Evolutionary conservation across 257 asterid species (phyloP).

Genomic region (Oldenlandia corymbosa): DNA sequence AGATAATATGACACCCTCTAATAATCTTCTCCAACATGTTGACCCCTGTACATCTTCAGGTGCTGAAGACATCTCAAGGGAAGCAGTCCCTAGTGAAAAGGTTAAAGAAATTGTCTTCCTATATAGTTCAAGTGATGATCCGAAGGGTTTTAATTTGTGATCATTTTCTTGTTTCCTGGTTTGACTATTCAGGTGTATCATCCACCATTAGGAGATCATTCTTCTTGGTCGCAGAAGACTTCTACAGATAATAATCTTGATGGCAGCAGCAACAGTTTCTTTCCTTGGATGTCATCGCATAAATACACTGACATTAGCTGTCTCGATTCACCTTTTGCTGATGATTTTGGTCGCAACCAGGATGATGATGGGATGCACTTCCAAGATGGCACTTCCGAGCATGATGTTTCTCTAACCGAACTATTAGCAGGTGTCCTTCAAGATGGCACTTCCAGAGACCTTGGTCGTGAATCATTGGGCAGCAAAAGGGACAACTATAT

Average conservation of each 20-base stretch:
- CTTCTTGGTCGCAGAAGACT: slow-evolving; percentile 21
- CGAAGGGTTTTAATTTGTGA: slow-evolving; percentile 11
- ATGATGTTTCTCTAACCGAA: slow-evolving; percentile 58
- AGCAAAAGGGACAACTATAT: slow-evolving; percentile 9
- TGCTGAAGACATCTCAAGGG: slow-evolving; percentile 33
- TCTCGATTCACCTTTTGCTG: slow-evolving; percentile 56
- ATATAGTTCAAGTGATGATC: not conserved
- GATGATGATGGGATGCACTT: slow-evolving; percentile 44
- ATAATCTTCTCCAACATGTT: slow-evolving; percentile 23
- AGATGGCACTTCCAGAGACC: slow-evolving; percentile 1
- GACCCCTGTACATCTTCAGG: slow-evolving; percentile 38
- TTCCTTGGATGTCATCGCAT: slow-evolving; percentile 16
- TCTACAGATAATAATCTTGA: slow-evolving; percentile 24
- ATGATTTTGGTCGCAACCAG: slow-evolving; percentile 56
- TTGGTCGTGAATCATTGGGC: slow-evolving; percentile 4
- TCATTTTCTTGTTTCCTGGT: slow-evolving; percentile 5
- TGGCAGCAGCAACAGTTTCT: slow-evolving; percentile 16
- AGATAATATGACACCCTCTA: slow-evolving; percentile 25
- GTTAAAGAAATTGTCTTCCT: slow-evolving; percentile 20
- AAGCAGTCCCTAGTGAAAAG: slow-evolving; percentile 35
- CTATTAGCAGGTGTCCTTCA: slow-evolving; percentile 52
- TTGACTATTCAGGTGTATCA: slow-evolving; percentile 36
- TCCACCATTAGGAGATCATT: slow-evolving; percentile 18
- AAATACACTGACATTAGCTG: slow-evolving; percentile 28
- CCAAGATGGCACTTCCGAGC: slow-evolving; percentile 69